Evolutionary conservation across 164 flowering plant species (phyloP).

Genomic region (Santalum album): DNA sequence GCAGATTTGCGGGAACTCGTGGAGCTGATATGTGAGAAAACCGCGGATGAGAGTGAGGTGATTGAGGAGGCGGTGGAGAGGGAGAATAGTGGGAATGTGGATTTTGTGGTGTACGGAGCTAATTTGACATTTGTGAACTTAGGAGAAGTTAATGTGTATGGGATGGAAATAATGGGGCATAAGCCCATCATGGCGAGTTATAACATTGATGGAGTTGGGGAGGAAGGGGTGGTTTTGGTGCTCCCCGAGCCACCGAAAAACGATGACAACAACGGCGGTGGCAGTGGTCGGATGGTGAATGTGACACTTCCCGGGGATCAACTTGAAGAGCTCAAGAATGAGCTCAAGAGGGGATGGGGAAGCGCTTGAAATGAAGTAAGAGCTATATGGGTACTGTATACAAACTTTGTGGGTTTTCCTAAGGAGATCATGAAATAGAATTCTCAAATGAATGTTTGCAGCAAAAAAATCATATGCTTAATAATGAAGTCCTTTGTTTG

Average conservation of each 20-base stretch:
- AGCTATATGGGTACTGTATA: no score
- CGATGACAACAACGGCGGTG: conserved; percentile 9
- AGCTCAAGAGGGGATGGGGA: conserved; percentile 32
- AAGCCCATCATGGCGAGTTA: conserved; percentile 40
- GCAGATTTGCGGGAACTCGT: conserved; percentile 32
- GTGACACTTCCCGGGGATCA: conserved; percentile 39
- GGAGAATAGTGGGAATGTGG: conserved; percentile 33
- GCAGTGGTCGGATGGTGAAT: conserved; percentile 29
- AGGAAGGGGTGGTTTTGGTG: conserved; percentile 60
- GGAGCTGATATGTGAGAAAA: conserved; percentile 20
- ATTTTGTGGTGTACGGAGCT: conserved; percentile 49
- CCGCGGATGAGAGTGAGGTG: conserved; percentile 19
- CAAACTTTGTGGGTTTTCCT: no score
- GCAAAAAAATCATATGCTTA: no score
- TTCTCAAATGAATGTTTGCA: no score
- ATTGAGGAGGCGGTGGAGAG: conserved; percentile 29
- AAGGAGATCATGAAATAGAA: no score
- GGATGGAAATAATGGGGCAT: conserved; percentile 39
- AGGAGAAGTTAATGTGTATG: conserved; percentile 42
- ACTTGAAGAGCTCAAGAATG: conserved; percentile 23
- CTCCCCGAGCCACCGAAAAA: conserved; percentile 32
- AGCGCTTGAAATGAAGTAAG: no score
- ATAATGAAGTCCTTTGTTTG: no score
- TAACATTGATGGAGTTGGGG: conserved; percentile 50
- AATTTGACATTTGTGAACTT: conserved; percentile 61